Evolutionary conservation across 805 yeast species (phyloP).

Genomic region (Candida peoriensis): DNA sequence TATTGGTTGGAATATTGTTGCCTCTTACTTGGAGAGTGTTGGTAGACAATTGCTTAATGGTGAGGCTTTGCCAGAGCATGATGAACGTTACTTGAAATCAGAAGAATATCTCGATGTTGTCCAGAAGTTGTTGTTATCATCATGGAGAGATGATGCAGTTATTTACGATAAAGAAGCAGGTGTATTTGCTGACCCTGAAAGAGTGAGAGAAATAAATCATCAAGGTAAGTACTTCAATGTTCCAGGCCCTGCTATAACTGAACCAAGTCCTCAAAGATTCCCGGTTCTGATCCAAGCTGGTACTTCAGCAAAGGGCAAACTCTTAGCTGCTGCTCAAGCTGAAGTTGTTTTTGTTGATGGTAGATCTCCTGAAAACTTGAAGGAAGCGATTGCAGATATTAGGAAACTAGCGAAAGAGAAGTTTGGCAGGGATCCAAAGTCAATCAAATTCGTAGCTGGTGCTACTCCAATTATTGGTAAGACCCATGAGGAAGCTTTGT

Average conservation of each 20-base stretch:
- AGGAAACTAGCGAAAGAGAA: slow-evolving; percentile 28
- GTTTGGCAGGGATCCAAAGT: slow-evolving; percentile 31
- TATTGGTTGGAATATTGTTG: slow-evolving; percentile 43
- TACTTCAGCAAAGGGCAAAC: slow-evolving; percentile 33
- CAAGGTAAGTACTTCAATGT: slow-evolving; percentile 27
- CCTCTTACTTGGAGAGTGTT: slow-evolving; percentile 38
- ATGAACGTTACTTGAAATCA: slow-evolving; percentile 36
- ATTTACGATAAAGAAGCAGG: slow-evolving; percentile 15
- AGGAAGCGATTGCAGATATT: slow-evolving; percentile 9
- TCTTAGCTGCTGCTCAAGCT: slow-evolving; percentile 37
- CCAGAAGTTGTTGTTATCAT: slow-evolving; percentile 32
- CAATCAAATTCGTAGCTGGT: slow-evolving; percentile 34
- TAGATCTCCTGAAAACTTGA: slow-evolving; percentile 1
- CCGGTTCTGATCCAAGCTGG: slow-evolving; percentile 41
- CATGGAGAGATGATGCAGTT: slow-evolving; percentile 22
- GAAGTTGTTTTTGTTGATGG: slow-evolving; percentile 30
- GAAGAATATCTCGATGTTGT: slow-evolving; percentile 36
- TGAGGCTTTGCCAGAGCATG: slow-evolving; percentile 28
- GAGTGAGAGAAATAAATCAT: slow-evolving; percentile 28
- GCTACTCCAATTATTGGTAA: slow-evolving; percentile 32
- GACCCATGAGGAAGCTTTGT: slow-evolving; percentile 35
- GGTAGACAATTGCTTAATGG: slow-evolving; percentile 32
- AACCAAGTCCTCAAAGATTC: slow-evolving; percentile 38
- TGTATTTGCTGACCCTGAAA: slow-evolving; percentile 28
- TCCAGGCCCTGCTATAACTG: slow-evolving; percentile 25